phyloP scores from a whole-genome alignment of 345 rosid genomes.

The Populus simonii region DNA sequence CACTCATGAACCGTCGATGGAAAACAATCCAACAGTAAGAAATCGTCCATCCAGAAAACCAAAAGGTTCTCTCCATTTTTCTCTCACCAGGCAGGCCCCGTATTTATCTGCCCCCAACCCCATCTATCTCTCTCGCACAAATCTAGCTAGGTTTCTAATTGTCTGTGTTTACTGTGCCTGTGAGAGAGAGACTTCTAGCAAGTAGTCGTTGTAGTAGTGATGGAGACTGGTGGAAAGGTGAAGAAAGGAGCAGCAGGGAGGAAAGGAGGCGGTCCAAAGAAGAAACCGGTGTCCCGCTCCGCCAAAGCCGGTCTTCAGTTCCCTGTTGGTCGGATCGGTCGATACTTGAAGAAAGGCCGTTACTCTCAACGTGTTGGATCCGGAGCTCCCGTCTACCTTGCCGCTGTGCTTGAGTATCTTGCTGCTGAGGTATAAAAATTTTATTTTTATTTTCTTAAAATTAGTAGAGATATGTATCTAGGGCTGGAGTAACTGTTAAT shows the following conservation, averaged over 20 bases:
- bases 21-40: conserved; percentile 19
- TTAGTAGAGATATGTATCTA: background rate
- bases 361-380: conserved; percentile 38
- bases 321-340: conserved; percentile 38
- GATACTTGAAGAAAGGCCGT: conserved; percentile 43
- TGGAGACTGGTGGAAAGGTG: conserved; percentile 30
- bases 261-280: conserved; percentile 44
- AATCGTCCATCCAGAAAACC: background rate
- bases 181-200: background rate
- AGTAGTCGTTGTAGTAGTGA: background rate
- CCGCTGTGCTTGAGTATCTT: conserved; percentile 44
- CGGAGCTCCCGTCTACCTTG: conserved; percentile 43
- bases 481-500: too few relatives aligned
- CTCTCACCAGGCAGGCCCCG: conserved; percentile 2
- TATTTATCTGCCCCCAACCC: background rate
- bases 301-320: conserved; percentile 42
- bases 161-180: background rate
- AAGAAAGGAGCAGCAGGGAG: conserved; percentile 45
- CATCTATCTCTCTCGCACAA: background rate
- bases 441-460: background rate
- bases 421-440: conserved; percentile 30
- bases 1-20: background rate
- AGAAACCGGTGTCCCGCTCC: conserved; percentile 37
- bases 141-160: background rate
- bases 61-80: background rate